phyloP scores from a whole-genome alignment of 768 basidiomycete species.

The Mycena pura region DNA sequence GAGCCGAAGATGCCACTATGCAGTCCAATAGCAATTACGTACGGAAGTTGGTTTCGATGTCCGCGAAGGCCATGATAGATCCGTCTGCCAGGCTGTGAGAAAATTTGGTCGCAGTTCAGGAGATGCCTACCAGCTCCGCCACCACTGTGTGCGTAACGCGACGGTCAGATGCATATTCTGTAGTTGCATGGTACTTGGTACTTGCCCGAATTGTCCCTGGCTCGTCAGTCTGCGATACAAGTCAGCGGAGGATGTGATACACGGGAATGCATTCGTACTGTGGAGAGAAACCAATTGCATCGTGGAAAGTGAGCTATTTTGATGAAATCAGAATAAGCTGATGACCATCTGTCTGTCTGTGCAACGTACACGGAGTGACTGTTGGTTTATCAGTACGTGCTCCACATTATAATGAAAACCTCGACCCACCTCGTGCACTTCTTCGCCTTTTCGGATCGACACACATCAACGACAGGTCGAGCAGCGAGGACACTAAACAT shows the following conservation, averaged over 20 bases:
- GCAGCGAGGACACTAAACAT: background rate
- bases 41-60: conserved; percentile 32
- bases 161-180: background rate
- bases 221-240: conserved; percentile 11
- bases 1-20: too few relatives aligned
- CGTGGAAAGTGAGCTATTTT: conserved; percentile 36
- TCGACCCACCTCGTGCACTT: conserved; percentile 35
- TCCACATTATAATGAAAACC: background rate
- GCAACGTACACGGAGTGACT: conserved; percentile 30
- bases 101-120: background rate
- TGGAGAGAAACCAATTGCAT: conserved; percentile 41
- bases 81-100: conserved; percentile 24
- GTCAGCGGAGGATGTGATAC: background rate
- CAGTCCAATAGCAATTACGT: too few relatives aligned
- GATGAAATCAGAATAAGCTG: background rate
- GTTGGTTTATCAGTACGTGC: background rate
- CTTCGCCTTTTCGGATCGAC: conserved; percentile 28
- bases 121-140: conserved; percentile 27
- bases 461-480: background rate
- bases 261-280: background rate
- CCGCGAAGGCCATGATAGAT: conserved; percentile 33
- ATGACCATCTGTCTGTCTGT: background rate
- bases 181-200: too few relatives aligned
- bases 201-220: conserved; percentile 33
- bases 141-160: conserved; percentile 21